These are phyloP conservation scores for Pseudohalonectria lignicola DNA, from an alignment of 2,329 filamentous ascomycete genomes.

Conservation along the genomic window DNA sequence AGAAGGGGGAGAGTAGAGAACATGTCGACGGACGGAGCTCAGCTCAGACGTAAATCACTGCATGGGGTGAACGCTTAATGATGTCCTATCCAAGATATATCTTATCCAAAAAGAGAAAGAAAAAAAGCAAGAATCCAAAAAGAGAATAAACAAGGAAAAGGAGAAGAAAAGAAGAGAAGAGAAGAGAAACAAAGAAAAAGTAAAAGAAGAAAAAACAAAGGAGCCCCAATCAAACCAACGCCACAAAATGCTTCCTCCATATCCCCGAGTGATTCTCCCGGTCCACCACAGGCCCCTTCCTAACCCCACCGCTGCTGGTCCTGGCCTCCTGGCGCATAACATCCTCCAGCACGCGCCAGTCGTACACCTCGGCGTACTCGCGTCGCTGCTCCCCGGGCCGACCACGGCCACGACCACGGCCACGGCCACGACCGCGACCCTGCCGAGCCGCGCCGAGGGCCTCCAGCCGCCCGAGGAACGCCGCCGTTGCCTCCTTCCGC, in stretches of 20 bases:
- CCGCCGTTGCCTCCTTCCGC: slow-evolving; percentile 13
- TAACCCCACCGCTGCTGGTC: not conserved
- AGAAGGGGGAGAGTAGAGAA: no score
- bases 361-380: slow-evolving; percentile 20
- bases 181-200: not conserved
- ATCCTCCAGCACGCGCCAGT: slow-evolving; percentile 25
- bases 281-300: not conserved
- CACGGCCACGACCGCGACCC: no score
- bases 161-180: no score
- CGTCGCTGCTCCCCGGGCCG: no score
- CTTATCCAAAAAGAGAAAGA: no score
- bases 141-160: no score
- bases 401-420: no score
- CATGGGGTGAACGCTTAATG: no score
- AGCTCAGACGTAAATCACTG: no score
- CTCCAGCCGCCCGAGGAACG: slow-evolving; percentile 17
- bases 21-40: no score
- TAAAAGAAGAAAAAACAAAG: not conserved
- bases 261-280: not conserved
- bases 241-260: slow-evolving; percentile 1
- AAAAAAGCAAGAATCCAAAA: not conserved
- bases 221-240: not conserved
- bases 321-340: slow-evolving; percentile 13
- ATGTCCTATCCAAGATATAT: no score
- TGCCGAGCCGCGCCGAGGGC: slow-evolving; percentile 3